Base-by-base conservation (phyloP, 2,329 filamentous ascomycete species). In the Xylaria sp. region DNA sequence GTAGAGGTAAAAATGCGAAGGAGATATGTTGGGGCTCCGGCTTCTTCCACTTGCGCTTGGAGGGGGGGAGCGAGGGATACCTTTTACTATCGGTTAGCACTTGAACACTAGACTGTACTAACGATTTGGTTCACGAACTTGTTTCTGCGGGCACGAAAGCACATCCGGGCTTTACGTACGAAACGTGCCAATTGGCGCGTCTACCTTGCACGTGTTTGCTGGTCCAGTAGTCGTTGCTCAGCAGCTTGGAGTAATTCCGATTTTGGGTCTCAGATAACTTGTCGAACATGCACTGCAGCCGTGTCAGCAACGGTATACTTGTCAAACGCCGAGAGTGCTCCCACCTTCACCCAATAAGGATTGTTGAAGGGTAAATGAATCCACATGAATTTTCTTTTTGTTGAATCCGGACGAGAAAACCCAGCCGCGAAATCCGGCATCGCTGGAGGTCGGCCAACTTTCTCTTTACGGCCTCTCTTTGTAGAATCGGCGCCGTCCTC, bases 301-400 rank as follows among this genome's bases (percentile, higher is more conserved):
- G 64, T 58, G 71, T 73, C 44, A 71, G 71, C 70, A 19, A 64
- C 51, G 17, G 68, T 67, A 3, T 66, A 63, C 9, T 69, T 63
- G 8, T 17, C 0, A 17, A 21, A 58, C 25, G 68, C 55, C 6
- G 56, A 6, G 64, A 55, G 46, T 60, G 29, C 4, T 35, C 74
- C 62, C 68, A 83, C 83, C 76, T 83, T 84, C 2, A 86, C 84
- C 84, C 84, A 87, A 0, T 80, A 78, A 0, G 84, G 83, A 53
- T 86, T 86, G 8, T 83, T 86, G 27, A 81, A 86, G 0, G 84
- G 82, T 17, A 85, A 65, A 71, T 87, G 84, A 47, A 86, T 79
- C 84, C 85, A 87, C 67, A 83, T 80, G 65, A 86, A 86, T 69
- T 81, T 85, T 23, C 81, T 78, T 57, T 69, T 70, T 2, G 67